Percentiles rank a stretch among this genome's conserved stretches.
Evolutionary conservation across 1,284 basidiomycete species (phyloP).

Genomic region (Ustilago sp.): DNA sequence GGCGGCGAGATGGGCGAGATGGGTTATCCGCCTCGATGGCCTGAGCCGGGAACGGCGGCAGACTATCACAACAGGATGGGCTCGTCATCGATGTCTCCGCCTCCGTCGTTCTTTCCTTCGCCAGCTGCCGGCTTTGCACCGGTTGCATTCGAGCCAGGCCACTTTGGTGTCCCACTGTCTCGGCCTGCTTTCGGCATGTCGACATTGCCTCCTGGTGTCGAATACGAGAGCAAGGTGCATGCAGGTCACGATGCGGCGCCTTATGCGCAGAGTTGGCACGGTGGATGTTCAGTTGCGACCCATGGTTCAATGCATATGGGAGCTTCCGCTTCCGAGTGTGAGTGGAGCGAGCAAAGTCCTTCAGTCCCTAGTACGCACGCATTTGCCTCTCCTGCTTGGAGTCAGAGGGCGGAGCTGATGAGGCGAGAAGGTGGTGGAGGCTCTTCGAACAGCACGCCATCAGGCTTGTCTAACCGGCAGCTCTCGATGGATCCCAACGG

Average conservation of each 20-base stretch:
- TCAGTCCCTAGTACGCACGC: conserved; percentile 27
- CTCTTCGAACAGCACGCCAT: conserved; percentile 20
- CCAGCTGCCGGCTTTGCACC: not conserved
- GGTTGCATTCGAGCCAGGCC: conserved; percentile 10
- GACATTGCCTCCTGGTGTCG: not conserved
- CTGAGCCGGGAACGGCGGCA: conserved; percentile 6
- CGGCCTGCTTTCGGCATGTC: conserved; percentile 14
- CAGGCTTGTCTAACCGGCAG: conserved; percentile 14
- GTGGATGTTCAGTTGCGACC: conserved; percentile 7
- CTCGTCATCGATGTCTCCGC: conserved; percentile 26
- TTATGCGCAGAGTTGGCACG: conserved; percentile 32
- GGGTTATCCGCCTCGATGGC: conserved; percentile 9
- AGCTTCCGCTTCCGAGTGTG: conserved; percentile 20
- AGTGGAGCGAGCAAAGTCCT: conserved; percentile 45
- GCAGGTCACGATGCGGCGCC: conserved; percentile 15
- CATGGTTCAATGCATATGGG: conserved; percentile 16
- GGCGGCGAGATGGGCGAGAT: conserved; percentile 9
- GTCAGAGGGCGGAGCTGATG: conserved; percentile 36
- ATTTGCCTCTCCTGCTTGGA: conserved; percentile 40
- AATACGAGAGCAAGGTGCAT: conserved; percentile 16
- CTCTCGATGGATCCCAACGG: conserved; percentile 22
- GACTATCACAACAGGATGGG: conserved; percentile 20
- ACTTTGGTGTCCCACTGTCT: conserved; percentile 4
- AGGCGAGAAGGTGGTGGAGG: conserved; percentile 22
- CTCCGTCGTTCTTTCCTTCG: conserved; percentile 20